phyloP scores from a whole-genome alignment of 2,329 filamentous ascomycete genomes.

The Rhynchosporium secalis region DNA sequence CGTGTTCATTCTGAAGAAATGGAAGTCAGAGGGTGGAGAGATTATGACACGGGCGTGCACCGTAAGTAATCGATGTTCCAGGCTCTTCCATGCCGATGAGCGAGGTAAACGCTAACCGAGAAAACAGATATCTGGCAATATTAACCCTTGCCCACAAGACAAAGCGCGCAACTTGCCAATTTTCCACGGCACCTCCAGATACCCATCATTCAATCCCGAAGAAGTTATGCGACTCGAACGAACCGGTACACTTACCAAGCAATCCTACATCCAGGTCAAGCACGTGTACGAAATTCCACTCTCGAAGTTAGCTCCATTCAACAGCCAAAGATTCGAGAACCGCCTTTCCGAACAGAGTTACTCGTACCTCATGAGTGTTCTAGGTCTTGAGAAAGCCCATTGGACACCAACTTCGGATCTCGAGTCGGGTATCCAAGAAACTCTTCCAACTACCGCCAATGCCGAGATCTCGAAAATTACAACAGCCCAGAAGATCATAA shows the following conservation, averaged over 20 bases:
- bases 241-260: conserved; percentile 8
- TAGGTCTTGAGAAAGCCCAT: not conserved
- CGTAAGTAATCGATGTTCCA: not conserved
- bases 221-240: conserved; percentile 16
- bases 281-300: conserved; percentile 13
- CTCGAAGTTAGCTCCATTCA: conserved; percentile 5
- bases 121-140: conserved; percentile 8
- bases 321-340: not conserved
- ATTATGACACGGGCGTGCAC: conserved; percentile 9
- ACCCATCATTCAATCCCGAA: not conserved
- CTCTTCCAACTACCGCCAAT: not conserved
- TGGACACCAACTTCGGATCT: conserved; percentile 7
- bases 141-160: not conserved
- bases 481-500: not conserved
- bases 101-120: not conserved
- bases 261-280: conserved; percentile 13
- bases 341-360: conserved; percentile 11
- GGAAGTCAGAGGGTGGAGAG: conserved; percentile 1
- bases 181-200: not conserved
- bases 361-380: conserved; percentile 1
- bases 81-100: not conserved
- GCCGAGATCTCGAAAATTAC: not conserved
- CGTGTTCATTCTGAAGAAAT: conserved; percentile 10
- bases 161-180: conserved; percentile 3
- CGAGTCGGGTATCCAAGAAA: not conserved